Percentiles rank a stretch among this genome's conserved stretches.
phyloP scores from a whole-genome alignment of 768 basidiomycete genomes.

The Tulasnella sp. region DNA sequence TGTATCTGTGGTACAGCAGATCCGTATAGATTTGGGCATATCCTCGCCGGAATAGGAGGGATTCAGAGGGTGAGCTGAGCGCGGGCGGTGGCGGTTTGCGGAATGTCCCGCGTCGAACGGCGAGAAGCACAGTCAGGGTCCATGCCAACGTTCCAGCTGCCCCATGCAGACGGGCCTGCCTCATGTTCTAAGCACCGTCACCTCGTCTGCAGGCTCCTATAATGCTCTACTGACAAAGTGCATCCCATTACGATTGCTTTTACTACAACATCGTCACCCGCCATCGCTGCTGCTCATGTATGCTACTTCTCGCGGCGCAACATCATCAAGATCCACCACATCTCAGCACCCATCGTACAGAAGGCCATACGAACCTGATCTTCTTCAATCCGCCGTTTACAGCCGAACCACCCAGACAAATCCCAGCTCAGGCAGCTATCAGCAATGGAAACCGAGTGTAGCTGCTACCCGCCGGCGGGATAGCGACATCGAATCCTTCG shows the following conservation, averaged over 20 bases:
- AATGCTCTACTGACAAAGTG: slow-evolving; percentile 15
- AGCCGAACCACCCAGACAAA: neutral
- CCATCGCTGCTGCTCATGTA: slow-evolving; percentile 13
- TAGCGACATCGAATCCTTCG: slow-evolving; percentile 9
- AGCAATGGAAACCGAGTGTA: neutral
- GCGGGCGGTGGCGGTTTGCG: neutral
- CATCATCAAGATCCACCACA: slow-evolving; percentile 11
- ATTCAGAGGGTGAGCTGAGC: neutral
- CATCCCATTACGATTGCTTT: slow-evolving; percentile 11
- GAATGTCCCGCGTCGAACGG: slow-evolving; percentile 12
- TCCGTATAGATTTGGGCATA: neutral
- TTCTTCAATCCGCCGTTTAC: slow-evolving; percentile 4
- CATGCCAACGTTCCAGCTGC: slow-evolving; percentile 9
- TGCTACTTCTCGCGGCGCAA: slow-evolving; percentile 1
- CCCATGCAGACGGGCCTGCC: slow-evolving; percentile 1
- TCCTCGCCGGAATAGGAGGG: neutral
- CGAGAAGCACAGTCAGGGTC: slow-evolving; percentile 8
- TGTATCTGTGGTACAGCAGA: neutral
- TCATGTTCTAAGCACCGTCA: slow-evolving; percentile 5
- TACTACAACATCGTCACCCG: slow-evolving; percentile 6
- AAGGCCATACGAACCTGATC: slow-evolving; percentile 3
- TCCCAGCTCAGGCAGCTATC: slow-evolving; percentile 11
- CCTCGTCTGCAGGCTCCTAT: slow-evolving; percentile 8
- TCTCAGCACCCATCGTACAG: slow-evolving; percentile 1
- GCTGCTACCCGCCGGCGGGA: slow-evolving; percentile 7